Base-by-base conservation (phyloP, 140 eudicot genomes). In the Flaveria floridana region DNA sequence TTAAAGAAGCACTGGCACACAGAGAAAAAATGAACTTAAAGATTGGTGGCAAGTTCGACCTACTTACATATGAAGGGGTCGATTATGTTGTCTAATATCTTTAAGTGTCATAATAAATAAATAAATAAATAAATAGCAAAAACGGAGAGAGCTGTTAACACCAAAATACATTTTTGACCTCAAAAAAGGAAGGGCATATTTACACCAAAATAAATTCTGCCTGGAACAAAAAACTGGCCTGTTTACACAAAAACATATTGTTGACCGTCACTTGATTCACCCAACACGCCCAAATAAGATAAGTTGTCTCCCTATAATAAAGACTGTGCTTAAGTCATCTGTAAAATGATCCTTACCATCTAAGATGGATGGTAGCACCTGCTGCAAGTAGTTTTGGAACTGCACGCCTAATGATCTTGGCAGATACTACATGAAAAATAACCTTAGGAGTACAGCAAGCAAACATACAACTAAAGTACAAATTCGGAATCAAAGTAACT, bases 331-430 rank as follows among this genome's bases (percentile, higher is more conserved):
- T 13, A 25, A 50, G 13, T 9, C 19, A 16, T 65, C 28, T 58
- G 41, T 41, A 9, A 64, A 50, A 2, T 2, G 14, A 46, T 39
- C 58, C 71, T 75, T 76, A 88, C 99, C 99, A 79, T 94, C 99
- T 73, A 94, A 84, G 68, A 94, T 94, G 79, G 97, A 88, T 25
- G 99, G 99, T 77, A 94, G 85, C 79, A 90, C 96, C 76, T 86
- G 99, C 76, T 79, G 95, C 85, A 94, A 78, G 84, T 94, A 94
- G 84, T 85, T 88, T 84, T 94, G 99, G 85, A 94, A 94, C 80
- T 94, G 97, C 46, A 86, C 91, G 56, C 99, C 99, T 72, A 94
- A 79, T 70, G 99, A 90, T 81, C 95, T 87, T 20, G 99, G 99
- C 72, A 91, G 83, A 88, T 86, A 94, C 99, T 90, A 78, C 78